Base-by-base conservation (phyloP, 2,329 filamentous ascomycete species). In the Fusarium sp. region DNA sequence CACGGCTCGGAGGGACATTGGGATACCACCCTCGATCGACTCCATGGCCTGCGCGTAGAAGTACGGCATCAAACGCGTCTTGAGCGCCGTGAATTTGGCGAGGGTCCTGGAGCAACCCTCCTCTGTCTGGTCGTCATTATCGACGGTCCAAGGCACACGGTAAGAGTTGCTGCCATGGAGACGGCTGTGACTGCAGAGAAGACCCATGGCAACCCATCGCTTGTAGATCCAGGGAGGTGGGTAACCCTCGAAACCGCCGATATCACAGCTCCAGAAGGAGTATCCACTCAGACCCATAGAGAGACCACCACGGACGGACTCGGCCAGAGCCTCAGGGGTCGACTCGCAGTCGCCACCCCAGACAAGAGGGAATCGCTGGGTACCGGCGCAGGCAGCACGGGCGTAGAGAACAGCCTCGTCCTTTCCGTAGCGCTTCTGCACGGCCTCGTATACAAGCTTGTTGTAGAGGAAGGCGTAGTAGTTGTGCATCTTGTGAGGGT, bases 331-430 rank as follows among this genome's bases (percentile, higher is more conserved):
- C 73, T 91, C 89, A 46, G 89, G 88, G 1, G 90, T 92, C 29
- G 87, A 90, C 78, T 93, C 90, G 77, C 90, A 92, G 80, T 93
- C 90, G 59, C 90, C 91, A 33, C 90, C 90, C 91, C 90, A 92
- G 53, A 87, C 85, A 2, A 91, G 82, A 0, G 90, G 90, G 77
- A 91, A 92, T 5, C 87, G 82, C 78, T 93, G 90, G 1, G 86
- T 87, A 5, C 91, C 91, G 2, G 90, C 89, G 59, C 86, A 88
- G 16, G 90, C 89, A 38, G 87, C 83, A 25, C 91, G 85, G 1
- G 90, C 90, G 74, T 92, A 93, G 11, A 86, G 79, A 1, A 92
- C 84, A 40, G 90, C 86, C 66, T 89, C 85, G 73, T 76, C 83
- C 73, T 71, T 79, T 68, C 80, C 84, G 70, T 81, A 82, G n/a